A percentile compares a stretch with the other conserved stretches of the same genome.
These are phyloP conservation scores for Pleodorina starrii DNA, from an alignment of 139 green algal genomes.

Conservation along the genomic window DNA sequence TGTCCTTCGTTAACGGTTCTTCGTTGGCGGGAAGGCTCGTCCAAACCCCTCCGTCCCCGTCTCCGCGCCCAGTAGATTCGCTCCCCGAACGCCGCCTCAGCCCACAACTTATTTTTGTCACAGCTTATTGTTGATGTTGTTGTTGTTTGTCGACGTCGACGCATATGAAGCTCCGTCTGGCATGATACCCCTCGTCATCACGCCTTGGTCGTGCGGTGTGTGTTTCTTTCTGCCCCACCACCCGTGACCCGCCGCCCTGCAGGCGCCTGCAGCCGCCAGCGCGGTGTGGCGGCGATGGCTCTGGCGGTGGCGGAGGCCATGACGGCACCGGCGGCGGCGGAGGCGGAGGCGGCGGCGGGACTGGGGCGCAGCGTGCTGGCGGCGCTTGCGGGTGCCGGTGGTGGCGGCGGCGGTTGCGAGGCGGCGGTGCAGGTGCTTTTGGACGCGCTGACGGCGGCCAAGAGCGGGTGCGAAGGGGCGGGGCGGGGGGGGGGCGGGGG, in stretches of 20 bases:
- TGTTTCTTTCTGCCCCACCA: not conserved
- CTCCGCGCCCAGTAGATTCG: no score
- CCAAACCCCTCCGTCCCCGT: no score
- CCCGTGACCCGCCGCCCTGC: not conserved
- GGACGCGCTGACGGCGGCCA: constrained; percentile 49
- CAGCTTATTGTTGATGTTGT: no score
- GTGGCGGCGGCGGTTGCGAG: constrained; percentile 18
- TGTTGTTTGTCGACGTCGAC: no score
- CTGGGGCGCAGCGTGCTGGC: constrained; percentile 60
- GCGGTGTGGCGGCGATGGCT: constrained; percentile 59
- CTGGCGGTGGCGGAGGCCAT: constrained; percentile 61
- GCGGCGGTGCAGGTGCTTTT: constrained; percentile 50
- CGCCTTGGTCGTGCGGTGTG: no score
- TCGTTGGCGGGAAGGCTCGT: no score
- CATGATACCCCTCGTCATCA: not conserved
- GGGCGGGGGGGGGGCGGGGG: no score
- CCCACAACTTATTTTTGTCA: no score
- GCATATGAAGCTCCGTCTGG: no score
- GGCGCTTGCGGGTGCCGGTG: constrained; percentile 35
- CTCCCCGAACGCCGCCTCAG: no score
- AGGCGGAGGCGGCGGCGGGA: constrained; percentile 59
- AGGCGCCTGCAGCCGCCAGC: constrained; percentile 59
- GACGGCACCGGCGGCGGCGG: not conserved
- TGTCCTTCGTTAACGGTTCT: no score
- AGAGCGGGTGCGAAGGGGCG: not conserved